Percentiles rank a stretch among this genome's conserved stretches.
Evolutionary conservation across 495 filamentous ascomycete genomes (phyloP).

Genomic region (Trichocladium antarcticum): DNA sequence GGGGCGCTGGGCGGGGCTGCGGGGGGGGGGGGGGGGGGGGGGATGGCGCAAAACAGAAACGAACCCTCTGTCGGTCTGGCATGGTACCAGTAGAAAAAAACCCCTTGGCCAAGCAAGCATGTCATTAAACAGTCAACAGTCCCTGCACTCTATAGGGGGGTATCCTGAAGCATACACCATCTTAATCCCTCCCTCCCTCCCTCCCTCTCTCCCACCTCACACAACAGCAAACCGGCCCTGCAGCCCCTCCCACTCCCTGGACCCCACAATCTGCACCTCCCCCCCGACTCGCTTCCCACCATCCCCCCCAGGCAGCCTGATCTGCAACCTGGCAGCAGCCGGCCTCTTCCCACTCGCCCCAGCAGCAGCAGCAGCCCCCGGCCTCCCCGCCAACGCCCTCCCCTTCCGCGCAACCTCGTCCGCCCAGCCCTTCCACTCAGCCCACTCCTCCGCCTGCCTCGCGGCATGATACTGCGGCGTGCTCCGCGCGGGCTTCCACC

Average conservation of each 20-base stretch:
- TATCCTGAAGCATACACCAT: slow-evolving; percentile 3
- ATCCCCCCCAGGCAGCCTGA: slow-evolving; percentile 34
- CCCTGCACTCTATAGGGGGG: not conserved
- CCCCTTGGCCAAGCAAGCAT: too few relatives aligned
- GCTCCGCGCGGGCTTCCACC: slow-evolving; percentile 35
- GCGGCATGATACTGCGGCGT: slow-evolving; percentile 38
- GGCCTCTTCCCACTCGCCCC: slow-evolving; percentile 16
- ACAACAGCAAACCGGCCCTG: slow-evolving; percentile 22
- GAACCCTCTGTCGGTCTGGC: too few relatives aligned
- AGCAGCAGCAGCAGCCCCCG: not conserved
- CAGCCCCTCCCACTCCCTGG: slow-evolving; percentile 34
- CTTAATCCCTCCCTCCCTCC: not conserved
- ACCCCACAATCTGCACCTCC: slow-evolving; percentile 33
- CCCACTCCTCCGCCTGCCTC: slow-evolving; percentile 33
- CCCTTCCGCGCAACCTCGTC: slow-evolving; percentile 29
- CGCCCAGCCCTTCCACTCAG: slow-evolving; percentile 34
- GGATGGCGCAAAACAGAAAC: too few relatives aligned
- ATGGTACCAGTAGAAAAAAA: not conserved
- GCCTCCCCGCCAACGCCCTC: slow-evolving; percentile 24
- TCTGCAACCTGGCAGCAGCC: slow-evolving; percentile 38
- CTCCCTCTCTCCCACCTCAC: not conserved
- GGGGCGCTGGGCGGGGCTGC: not conserved
- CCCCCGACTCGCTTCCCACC: not conserved
- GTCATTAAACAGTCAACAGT: not conserved
- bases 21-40: slow-evolving; percentile 15